Evolutionary conservation across 768 basidiomycete species (phyloP).

Genomic region (Hygrophorus pudorinus): DNA sequence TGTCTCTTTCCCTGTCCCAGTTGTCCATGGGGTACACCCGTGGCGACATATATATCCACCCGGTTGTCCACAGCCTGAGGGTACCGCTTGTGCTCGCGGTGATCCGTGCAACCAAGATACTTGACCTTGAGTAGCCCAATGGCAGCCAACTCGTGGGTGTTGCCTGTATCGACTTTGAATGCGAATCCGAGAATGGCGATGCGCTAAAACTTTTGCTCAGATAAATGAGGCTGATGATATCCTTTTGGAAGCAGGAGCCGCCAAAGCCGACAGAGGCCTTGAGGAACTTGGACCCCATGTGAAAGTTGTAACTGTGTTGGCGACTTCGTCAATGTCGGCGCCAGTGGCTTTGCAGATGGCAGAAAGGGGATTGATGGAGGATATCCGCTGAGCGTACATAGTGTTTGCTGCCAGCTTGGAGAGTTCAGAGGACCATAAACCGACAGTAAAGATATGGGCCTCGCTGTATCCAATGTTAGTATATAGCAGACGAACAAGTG

Average conservation of each 20-base stretch:
- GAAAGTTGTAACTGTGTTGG: conserved; percentile 87
- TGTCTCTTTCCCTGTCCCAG: no score
- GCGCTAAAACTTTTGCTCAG: conserved; percentile 84
- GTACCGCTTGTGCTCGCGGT: no score
- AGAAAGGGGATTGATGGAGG: conserved; percentile 94
- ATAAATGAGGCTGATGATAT: conserved; percentile 98
- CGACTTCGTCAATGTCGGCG: conserved; percentile 97
- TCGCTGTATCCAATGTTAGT: no score
- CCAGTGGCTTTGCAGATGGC: conserved; percentile 99
- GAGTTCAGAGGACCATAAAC: conserved; percentile 97
- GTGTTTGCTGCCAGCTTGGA: conserved; percentile 99
- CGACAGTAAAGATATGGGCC: conserved; percentile 86
- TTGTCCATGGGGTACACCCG: no score
- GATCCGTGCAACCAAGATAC: no score
- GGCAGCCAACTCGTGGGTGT: conserved; percentile 94
- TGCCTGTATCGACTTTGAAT: conserved; percentile 99
- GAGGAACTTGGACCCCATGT: conserved; percentile 92
- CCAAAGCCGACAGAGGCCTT: conserved; percentile 95
- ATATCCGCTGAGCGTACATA: conserved; percentile 98
- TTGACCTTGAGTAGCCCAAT: no score
- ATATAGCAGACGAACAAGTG: no score
- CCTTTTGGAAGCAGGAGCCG: conserved; percentile 99
- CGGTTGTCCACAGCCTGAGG: no score
- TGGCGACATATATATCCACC: no score
- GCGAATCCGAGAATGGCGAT: conserved; percentile 98